phyloP scores from a whole-genome alignment of 2,329 filamentous ascomycete genomes.

The Pleurostoma richardsiae region DNA sequence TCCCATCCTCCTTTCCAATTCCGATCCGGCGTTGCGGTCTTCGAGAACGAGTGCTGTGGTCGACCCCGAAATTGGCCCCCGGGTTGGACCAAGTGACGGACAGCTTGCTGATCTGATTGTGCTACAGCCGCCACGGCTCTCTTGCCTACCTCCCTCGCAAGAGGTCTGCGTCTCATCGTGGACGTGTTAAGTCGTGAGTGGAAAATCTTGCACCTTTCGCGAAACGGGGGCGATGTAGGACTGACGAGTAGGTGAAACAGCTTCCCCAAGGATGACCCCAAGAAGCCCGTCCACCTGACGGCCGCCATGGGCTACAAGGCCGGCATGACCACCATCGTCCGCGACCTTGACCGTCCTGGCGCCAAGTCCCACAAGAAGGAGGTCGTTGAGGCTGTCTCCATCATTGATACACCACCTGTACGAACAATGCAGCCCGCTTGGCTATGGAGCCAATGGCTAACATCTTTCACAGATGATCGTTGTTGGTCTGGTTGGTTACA shows the following conservation, averaged over 20 bases:
- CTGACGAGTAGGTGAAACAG: conserved; percentile 36
- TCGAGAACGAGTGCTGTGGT: no score
- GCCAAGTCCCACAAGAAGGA: conserved; percentile 99
- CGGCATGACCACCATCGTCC: conserved; percentile 99
- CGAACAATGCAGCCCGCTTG: conserved; percentile 79
- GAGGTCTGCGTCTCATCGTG: conserved; percentile 88
- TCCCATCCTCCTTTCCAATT: no score
- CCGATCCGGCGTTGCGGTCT: no score
- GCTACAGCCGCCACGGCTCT: conserved; percentile 71
- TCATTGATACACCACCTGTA: conserved; percentile 95
- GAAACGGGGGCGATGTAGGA: conserved; percentile 11
- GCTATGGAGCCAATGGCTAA: conserved; percentile 67
- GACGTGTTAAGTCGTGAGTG: conserved; percentile 96
- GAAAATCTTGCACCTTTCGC: conserved; percentile 10
- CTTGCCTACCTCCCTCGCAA: conserved; percentile 85
- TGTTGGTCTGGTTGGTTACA: conserved; percentile 99
- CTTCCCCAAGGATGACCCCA: conserved; percentile 99
- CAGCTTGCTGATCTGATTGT: no score
- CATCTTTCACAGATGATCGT: conserved; percentile 87
- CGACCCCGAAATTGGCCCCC: no score
- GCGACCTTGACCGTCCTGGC: conserved; percentile 97
- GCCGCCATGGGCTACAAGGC: conserved; percentile 99
- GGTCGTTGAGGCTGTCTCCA: conserved; percentile 80
- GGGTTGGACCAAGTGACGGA: no score
- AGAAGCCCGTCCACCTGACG: conserved; percentile 99